Evolutionary conservation across 2,329 filamentous ascomycete species (phyloP), one percentile per base, ranked within the genome.

Genomic region (Fusarium redolens): DNA sequence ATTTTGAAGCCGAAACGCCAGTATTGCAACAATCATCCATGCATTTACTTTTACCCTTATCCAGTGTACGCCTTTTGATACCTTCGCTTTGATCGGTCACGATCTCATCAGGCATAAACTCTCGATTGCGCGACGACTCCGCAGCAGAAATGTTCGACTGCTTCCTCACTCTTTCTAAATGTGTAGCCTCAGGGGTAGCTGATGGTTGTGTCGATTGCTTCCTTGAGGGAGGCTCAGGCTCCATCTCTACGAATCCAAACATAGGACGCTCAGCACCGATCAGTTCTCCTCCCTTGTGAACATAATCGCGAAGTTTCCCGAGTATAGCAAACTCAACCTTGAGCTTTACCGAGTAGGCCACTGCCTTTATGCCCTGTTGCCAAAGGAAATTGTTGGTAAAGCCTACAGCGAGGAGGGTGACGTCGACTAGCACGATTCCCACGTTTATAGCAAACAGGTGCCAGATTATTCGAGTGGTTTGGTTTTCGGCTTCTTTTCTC

Each of bases 391-490:
- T 69, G 18, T 77, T 74, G 4, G 77, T 65, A 61, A 79, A 81
- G 47, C 82, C 75, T 17, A 83, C 71, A 7, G 22, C 75, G 12
- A 83, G 65, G 30, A 83, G 75, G 13, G 80, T 73, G 25, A 85
- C 64, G 61, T 87, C 84, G 75, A 87, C 81, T 4, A 81, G 33
- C 15, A 87, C 78, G 38, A 86, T 82, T 10, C 82, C 40, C 17
- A 85, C 65, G 64, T 87, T 86, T 25, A 85, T 81, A 10, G 79
- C 76, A 20, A 66, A 59, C 2, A 76, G 67, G 25, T 73, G 72
- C 61, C 67, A 69, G n/a, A 76, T 61, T 30, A 73, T 64, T 20
- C 61, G 65, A 30, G 58, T 59, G 20, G 66, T 76, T 25, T 55
- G 56, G 5, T 60, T 45, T 43, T 74, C 33, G 4, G 65, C 33